phyloP scores from a whole-genome alignment of 2,329 filamentous ascomycete species.

The Herpotrichia juniperi region DNA sequence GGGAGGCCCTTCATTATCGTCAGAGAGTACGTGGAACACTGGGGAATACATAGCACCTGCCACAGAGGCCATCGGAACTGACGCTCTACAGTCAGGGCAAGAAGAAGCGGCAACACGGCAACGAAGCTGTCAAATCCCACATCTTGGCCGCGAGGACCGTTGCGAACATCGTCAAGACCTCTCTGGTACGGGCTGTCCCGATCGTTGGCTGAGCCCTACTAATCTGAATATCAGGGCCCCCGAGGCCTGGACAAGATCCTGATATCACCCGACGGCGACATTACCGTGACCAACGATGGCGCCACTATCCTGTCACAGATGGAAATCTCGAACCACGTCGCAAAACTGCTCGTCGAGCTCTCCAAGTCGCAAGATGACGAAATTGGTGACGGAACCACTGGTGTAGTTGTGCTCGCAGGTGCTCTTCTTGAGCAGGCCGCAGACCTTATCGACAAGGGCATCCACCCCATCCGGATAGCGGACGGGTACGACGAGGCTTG shows the following conservation, averaged over 20 bases:
- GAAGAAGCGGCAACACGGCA: conserved; percentile 96
- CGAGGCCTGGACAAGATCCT: conserved; percentile 98
- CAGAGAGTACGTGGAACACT: conserved; percentile 74
- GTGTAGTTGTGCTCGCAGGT: conserved; percentile 94
- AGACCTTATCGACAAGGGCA: conserved; percentile 99
- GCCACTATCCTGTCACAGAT: conserved; percentile 96
- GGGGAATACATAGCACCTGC: not conserved
- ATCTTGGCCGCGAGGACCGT: conserved; percentile 96
- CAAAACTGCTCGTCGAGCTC: conserved; percentile 93
- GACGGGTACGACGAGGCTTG: conserved; percentile 98
- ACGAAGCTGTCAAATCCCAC: conserved; percentile 96
- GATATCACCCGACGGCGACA: conserved; percentile 97
- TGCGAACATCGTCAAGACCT: conserved; percentile 96
- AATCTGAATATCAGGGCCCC: conserved; percentile 65
- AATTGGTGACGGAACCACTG: conserved; percentile 97
- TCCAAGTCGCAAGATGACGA: conserved; percentile 99
- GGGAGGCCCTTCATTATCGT: conserved; percentile 98
- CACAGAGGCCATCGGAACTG: conserved; percentile 29
- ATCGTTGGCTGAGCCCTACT: conserved; percentile 5
- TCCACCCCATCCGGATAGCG: conserved; percentile 97
- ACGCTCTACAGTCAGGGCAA: conserved; percentile 76
- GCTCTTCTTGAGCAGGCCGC: conserved; percentile 95
- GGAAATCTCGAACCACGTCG: conserved; percentile 98
- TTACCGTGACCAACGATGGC: conserved; percentile 98
- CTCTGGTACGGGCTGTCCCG: conserved; percentile 62